These are phyloP conservation scores for Creolimax fragrantissima DNA, from an alignment of 78 protist genomes.

Conservation along the genomic window DNA sequence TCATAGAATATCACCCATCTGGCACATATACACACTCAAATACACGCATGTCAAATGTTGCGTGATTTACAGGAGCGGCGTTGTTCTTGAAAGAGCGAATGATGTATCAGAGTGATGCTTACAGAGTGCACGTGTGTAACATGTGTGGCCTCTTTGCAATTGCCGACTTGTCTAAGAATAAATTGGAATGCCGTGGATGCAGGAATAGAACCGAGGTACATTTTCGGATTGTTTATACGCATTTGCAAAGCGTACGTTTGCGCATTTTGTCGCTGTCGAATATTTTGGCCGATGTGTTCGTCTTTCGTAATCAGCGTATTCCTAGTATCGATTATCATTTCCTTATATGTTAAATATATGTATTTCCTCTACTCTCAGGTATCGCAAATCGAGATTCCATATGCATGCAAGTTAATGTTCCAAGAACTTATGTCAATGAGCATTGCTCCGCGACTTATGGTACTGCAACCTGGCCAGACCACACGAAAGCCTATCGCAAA, in stretches of 20 bases:
- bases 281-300: no score
- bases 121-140: slow-evolving; percentile 94
- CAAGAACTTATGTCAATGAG: slow-evolving; percentile 99
- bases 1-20: no score
- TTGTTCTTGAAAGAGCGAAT: slow-evolving; percentile 89
- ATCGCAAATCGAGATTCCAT: slow-evolving; percentile 89
- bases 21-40: no score
- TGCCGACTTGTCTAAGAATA: slow-evolving; percentile 56
- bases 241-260: no score
- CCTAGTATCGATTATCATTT: no score
- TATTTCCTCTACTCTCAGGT: no score
- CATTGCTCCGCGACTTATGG: slow-evolving; percentile 84
- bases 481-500: not conserved
- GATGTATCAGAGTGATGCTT: slow-evolving; percentile 80
- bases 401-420: slow-evolving; percentile 97
- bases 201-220: slow-evolving; percentile 51
- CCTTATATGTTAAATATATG: no score
- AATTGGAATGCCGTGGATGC: slow-evolving; percentile 79
- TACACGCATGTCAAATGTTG: no score
- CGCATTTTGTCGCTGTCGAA: no score
- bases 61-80: slow-evolving; percentile 93
- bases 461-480: slow-evolving; percentile 1
- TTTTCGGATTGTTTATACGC: not conserved
- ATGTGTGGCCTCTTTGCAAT: slow-evolving; percentile 91
- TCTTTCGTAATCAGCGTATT: no score